Conservation (phyloP, 768 basidiomycete genomes). For the Collybia sp. region DNA sequence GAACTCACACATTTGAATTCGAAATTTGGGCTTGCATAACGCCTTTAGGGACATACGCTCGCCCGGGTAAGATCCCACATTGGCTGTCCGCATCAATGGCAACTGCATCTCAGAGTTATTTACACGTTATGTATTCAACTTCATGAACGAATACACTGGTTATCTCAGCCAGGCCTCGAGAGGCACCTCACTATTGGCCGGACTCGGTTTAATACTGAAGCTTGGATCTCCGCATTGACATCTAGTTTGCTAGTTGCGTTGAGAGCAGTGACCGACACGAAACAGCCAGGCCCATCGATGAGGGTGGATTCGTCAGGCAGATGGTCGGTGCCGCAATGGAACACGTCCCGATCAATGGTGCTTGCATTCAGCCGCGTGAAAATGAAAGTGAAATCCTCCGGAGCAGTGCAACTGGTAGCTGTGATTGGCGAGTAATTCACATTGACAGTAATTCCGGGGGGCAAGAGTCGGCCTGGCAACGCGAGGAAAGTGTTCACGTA, state of each 20-base stretch:
- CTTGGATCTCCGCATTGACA: slow-evolving; percentile 23
- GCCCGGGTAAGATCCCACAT: too few species aligned
- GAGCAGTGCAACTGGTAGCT: slow-evolving; percentile 15
- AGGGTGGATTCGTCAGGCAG: slow-evolving; percentile 26
- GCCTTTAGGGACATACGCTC: too few species aligned
- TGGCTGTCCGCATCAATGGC: too few species aligned
- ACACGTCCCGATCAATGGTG: slow-evolving; percentile 19
- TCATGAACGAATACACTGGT: too few species aligned
- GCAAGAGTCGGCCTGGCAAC: slow-evolving; percentile 20
- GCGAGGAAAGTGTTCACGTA: slow-evolving; percentile 14
- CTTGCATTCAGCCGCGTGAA: slow-evolving; percentile 22
- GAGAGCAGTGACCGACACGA: slow-evolving; percentile 22
- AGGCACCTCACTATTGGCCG: slow-evolving; percentile 11
- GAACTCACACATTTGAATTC: too few species aligned
- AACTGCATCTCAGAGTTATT: too few species aligned
- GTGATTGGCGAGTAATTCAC: slow-evolving; percentile 27
- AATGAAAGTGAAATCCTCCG: slow-evolving; percentile 22
- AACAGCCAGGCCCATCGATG: slow-evolving; percentile 17
- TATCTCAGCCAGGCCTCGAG: neutral
- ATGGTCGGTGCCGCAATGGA: slow-evolving; percentile 22
- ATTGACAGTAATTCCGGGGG: slow-evolving; percentile 23
- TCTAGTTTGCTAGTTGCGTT: slow-evolving; percentile 24
- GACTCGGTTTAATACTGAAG: slow-evolving; percentile 16
- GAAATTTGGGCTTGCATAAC: too few species aligned
- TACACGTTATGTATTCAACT: too few species aligned